Base-by-base conservation (phyloP, 2,329 filamentous ascomycete species). In the Proliferodiscus dingleyae region DNA sequence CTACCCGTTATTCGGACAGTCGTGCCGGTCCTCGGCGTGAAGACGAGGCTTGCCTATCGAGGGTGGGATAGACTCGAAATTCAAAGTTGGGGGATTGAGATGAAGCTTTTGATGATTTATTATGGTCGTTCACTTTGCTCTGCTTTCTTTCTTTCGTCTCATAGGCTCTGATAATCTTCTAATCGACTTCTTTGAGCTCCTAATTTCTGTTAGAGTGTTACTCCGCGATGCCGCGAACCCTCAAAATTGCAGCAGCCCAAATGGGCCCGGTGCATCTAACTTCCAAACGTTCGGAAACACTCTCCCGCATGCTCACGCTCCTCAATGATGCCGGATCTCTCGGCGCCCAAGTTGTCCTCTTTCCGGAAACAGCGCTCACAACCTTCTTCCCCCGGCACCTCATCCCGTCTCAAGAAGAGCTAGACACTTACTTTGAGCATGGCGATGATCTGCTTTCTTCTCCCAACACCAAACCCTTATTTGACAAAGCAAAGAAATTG, bases 371-470 rank as follows among this genome's bases (percentile, higher is more conserved):
- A n/a, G 70, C 74, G 9, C 67, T 78, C 10, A 77, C 74, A 1
- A 78, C 75, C 1, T 79, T 80, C 66, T 78, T 78, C 57, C 75
- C 75, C 0, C 68, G 72, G 4, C 68, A 74, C 52, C 60, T 77
- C 34, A 68, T 76, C 47, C 59, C 67, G 7, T 68, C 72, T 45
- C 58, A 64, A 19, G 57, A 61, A 11, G 66, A 73, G 32, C 61
- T 78, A 10, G 71, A 71, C 37, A 53, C 57, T 5, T 77, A 71
- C 62, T 78, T 79, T 53, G 76, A 79, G 53, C 66, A 68, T 45
- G 66, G 63, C 52, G 69, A 68, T 30, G 66, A 70, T 16, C 57
- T 71, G 26, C 60, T 65, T 2, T 58, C 66, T 6, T 66, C 71
- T 1, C 61, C 69, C 2, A 68, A 73, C 51, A 66, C 71, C 9